Evolutionary conservation across 768 basidiomycete genomes (phyloP).

Genomic region (Mycena floridula): DNA sequence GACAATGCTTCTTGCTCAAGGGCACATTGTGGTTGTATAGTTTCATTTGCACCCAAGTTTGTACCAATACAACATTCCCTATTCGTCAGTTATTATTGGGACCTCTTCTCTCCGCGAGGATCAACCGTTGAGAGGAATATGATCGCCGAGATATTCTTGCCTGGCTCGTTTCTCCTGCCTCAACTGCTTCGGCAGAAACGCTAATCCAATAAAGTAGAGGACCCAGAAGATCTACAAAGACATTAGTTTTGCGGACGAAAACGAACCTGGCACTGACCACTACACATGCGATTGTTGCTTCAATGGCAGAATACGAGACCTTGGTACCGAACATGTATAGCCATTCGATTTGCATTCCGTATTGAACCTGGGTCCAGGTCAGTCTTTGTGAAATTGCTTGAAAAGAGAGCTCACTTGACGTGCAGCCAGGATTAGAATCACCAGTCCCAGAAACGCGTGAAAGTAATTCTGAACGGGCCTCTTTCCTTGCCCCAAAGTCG

Average conservation of each 20-base stretch:
- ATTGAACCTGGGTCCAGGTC: constrained; percentile 31
- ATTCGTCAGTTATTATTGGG: too few relatives aligned
- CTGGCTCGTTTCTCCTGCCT: constrained; percentile 26
- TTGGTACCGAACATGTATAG: constrained; percentile 22
- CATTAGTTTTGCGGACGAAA: background rate
- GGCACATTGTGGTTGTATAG: too few relatives aligned
- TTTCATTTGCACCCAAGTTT: too few relatives aligned
- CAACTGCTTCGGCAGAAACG: constrained; percentile 38
- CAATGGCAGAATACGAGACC: constrained; percentile 32
- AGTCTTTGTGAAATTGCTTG: constrained; percentile 2
- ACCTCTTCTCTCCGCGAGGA: too few relatives aligned
- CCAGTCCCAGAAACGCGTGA: constrained; percentile 48
- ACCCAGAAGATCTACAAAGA: constrained; percentile 34
- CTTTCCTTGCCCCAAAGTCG: constrained; percentile 26
- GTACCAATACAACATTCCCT: too few relatives aligned
- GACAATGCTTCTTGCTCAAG: too few relatives aligned
- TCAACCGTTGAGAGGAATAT: too few relatives aligned
- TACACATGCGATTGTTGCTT: constrained; percentile 41
- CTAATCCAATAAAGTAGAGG: constrained; percentile 36
- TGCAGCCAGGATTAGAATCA: constrained; percentile 47
- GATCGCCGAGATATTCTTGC: background rate
- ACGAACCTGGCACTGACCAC: constrained; percentile 22
- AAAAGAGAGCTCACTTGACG: constrained; percentile 34
- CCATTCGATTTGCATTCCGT: constrained; percentile 46
- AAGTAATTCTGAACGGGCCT: constrained; percentile 50